Evolutionary conservation across 1,284 basidiomycete genomes (phyloP).

Genomic region (Pseudomicrostroma phylloplanum): DNA sequence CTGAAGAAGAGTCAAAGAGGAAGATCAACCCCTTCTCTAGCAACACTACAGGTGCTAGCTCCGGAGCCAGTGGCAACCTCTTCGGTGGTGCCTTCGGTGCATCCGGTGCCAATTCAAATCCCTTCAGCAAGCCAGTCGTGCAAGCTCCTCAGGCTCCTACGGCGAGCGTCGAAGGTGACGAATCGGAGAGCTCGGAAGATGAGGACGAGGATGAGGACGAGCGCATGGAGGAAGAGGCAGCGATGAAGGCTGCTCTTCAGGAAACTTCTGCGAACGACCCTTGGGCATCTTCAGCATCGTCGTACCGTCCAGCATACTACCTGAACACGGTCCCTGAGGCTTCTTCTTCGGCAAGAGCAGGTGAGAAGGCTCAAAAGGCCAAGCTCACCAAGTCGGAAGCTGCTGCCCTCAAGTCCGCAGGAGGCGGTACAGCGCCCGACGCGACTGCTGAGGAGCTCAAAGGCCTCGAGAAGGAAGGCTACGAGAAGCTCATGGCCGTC

Average conservation of each 20-base stretch:
- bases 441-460: conserved; percentile 24
- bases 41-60: conserved; percentile 18
- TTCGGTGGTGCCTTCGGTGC: conserved; percentile 12
- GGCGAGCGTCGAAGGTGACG: conserved; percentile 2
- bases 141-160: not conserved
- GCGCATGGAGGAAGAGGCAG: conserved; percentile 42
- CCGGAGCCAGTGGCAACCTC: conserved; percentile 31
- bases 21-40: conserved; percentile 32
- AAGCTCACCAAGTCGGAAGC: not conserved
- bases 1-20: conserved; percentile 25
- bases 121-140: too few relatives aligned
- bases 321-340: conserved; percentile 46
- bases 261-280: conserved; percentile 14
- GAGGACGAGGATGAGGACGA: conserved; percentile 31
- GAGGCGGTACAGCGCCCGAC: conserved; percentile 16
- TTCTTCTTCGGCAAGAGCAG: conserved; percentile 24
- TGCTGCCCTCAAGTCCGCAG: not conserved
- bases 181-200: conserved; percentile 10
- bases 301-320: conserved; percentile 34
- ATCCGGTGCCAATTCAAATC: conserved; percentile 6
- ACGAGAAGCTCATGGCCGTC: conserved; percentile 39
- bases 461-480: conserved; percentile 35
- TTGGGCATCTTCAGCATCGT: conserved; percentile 28
- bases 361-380: conserved; percentile 15
- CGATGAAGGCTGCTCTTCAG: conserved; percentile 42